Base-by-base conservation (phyloP, 441 rosid genomes). In the Rhodomyrtus psidioides region DNA sequence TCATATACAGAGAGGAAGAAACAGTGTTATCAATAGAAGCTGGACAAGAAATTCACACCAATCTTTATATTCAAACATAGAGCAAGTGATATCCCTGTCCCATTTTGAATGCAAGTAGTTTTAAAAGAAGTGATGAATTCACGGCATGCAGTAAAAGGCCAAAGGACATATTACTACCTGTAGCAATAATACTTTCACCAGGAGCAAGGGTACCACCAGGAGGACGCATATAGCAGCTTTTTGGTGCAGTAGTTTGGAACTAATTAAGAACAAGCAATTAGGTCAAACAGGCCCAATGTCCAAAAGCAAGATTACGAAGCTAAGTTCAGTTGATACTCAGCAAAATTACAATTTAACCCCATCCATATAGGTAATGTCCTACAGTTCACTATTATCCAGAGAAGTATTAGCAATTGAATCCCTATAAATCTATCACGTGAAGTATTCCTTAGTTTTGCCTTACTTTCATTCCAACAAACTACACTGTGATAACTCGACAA, bases 191-290 rank as follows among this genome's bases (percentile, higher is more conserved):
- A 86, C 91, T 93, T 87, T 93, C 96, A 56, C 96, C 96, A 9
- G 97, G 97, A 84, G 93, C 95, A 87, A 94, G 91, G 83, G 91
- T 91, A 55, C 95, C 95, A 53, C 97, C 97, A 12, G 96, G 97
- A 27, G 97, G 97, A 59, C 96, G 93, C 97, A 94, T 94, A 87
- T 88, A 94, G 87, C 97, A 94, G 84, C 97, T 94, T 85, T 95
- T 95, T 0, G 95, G 97, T 26, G 96, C 95, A 44, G 96, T 95
- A 53, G 97, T 94, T 94, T 94, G 96, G 54, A 94, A 94, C 97
- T 94, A 82, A 16, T 88, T 70, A 54, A 79, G 53, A 82, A 74
- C 15, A 26, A 65, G 34, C 85, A 81, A 76, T 28, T 23, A 46
- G 51, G 76, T 51, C 65, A 57, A 87, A 54, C 49, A 30, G 46